Percentiles rank a stretch among this genome's conserved stretches.
Conservation (phyloP, 257 asterid species). For the Solanum okadae region DNA sequence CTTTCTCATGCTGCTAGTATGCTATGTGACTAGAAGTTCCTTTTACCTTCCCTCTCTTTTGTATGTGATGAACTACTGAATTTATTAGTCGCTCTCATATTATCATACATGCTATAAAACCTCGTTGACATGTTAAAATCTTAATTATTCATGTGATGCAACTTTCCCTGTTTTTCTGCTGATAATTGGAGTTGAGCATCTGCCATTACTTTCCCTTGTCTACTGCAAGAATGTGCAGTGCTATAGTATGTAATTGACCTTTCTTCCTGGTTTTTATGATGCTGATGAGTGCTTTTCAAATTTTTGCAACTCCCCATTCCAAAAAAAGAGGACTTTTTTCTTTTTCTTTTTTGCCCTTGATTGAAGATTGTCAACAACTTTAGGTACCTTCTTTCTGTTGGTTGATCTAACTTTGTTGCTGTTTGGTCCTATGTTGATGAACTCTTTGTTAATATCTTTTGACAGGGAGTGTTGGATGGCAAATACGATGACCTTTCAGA, state of each 20-base stretch:
- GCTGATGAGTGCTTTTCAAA: neutral
- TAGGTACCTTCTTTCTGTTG: neutral
- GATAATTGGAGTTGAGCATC: neutral
- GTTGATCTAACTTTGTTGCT: neutral
- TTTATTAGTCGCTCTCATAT: neutral
- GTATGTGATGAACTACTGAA: neutral
- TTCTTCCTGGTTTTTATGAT: neutral
- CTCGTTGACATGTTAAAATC: neutral
- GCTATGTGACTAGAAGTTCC: neutral
- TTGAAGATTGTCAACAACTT: neutral
- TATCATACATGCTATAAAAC: neutral
- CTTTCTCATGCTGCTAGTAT: neutral
- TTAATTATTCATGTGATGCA: neutral
- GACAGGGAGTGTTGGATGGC: slow-evolving; percentile 92
- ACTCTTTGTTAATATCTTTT: neutral
- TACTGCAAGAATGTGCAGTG: neutral
- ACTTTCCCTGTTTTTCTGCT: neutral
- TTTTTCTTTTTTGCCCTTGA: neutral
- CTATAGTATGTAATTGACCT: neutral
- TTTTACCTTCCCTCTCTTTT: neutral
- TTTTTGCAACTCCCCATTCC: neutral
- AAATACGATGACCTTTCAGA: slow-evolving; percentile 85
- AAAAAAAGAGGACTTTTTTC: neutral
- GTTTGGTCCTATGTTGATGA: neutral
- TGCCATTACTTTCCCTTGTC: neutral